A percentile compares a stretch with the other conserved stretches of the same genome.
These are phyloP conservation scores for Tulasnella sp. DNA, from an alignment of 768 basidiomycete species.

Conservation along the genomic window DNA sequence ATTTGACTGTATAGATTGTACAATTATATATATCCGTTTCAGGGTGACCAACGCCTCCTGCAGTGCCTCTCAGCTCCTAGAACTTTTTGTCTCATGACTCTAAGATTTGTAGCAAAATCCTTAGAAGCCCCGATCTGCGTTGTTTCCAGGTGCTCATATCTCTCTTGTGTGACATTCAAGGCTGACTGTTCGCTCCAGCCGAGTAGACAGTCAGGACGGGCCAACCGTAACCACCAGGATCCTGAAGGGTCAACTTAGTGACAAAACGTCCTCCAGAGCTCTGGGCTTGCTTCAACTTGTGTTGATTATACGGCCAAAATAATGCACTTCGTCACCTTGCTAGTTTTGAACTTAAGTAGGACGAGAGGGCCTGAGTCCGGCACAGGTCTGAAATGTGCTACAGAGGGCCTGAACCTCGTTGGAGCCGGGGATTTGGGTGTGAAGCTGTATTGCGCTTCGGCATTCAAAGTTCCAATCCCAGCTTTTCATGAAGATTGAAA, in stretches of 20 bases:
- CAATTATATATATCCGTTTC: not conserved
- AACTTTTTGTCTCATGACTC: not conserved
- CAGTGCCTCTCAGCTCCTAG: too few species aligned
- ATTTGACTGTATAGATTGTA: not conserved
- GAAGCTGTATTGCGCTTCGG: not conserved
- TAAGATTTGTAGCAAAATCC: not conserved
- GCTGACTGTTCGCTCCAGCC: not conserved
- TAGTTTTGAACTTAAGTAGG: not conserved
- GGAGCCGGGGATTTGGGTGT: conserved; percentile 1
- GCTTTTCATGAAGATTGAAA: not conserved
- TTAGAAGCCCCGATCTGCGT: not conserved
- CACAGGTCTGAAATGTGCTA: not conserved
- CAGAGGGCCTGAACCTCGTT: not conserved
- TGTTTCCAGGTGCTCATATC: not conserved
- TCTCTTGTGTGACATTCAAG: not conserved
- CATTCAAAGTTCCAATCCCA: not conserved
- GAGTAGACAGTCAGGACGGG: not conserved
- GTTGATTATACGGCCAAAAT: not conserved
- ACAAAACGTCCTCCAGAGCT: not conserved
- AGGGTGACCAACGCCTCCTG: not conserved
- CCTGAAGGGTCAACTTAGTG: not conserved
- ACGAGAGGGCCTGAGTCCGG: not conserved
- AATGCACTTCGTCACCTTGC: not conserved
- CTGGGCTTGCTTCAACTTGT: not conserved
- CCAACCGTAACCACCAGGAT: not conserved